These are phyloP conservation scores for Pythium angustatum DNA, from an alignment of 352 stramenopile genomes.

Conservation along the genomic window DNA sequence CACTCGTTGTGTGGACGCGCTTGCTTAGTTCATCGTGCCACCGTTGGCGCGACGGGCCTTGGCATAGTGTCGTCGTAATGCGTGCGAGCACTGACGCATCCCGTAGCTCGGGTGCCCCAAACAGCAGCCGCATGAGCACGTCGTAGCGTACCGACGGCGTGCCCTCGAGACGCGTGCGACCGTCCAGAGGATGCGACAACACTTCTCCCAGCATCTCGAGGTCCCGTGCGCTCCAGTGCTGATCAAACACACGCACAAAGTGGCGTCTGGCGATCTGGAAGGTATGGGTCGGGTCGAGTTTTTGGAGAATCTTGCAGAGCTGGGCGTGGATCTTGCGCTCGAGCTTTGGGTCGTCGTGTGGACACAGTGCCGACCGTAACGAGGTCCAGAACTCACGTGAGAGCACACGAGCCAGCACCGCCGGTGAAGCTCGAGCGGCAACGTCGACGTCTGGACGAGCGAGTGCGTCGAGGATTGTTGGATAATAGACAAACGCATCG, in stretches of 20 bases:
- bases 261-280: slow-evolving; percentile 41
- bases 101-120: slow-evolving; percentile 38
- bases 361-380: slow-evolving; percentile 40
- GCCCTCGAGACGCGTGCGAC: background rate
- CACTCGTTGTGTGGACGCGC: slow-evolving; percentile 18
- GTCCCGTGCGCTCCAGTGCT: slow-evolving; percentile 41
- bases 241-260: slow-evolving; percentile 55
- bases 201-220: slow-evolving; percentile 31
- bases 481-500: slow-evolving; percentile 36
- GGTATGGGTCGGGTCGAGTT: slow-evolving; percentile 39
- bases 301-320: slow-evolving; percentile 52
- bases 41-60: slow-evolving; percentile 15
- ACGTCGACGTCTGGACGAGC: background rate
- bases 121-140: slow-evolving; percentile 52
- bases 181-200: slow-evolving; percentile 12
- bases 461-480: slow-evolving; percentile 40
- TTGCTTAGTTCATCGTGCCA: slow-evolving; percentile 25
- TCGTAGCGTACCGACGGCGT: slow-evolving; percentile 41
- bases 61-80: slow-evolving; percentile 35
- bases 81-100: slow-evolving; percentile 18
- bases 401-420: slow-evolving; percentile 18
- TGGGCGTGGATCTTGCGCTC: slow-evolving; percentile 44
- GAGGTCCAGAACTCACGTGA: slow-evolving; percentile 42
- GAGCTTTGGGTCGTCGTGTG: slow-evolving; percentile 14
- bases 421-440: background rate